Evolutionary conservation across 345 rosid species (phyloP).

Genomic region (Aquilaria sinensis): DNA sequence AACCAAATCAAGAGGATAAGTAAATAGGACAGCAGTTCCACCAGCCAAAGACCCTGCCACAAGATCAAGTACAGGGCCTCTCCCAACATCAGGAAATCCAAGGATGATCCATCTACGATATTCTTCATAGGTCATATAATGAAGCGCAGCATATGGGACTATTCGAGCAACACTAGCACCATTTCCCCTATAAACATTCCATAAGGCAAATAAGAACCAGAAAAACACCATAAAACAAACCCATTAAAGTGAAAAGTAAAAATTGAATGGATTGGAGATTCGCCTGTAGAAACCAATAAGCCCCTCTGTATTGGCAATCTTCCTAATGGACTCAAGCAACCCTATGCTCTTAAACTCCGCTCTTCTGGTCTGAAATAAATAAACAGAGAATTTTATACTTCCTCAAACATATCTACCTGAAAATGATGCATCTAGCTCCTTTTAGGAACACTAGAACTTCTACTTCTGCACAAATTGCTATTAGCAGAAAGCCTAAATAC

Average conservation of each 20-base stretch:
- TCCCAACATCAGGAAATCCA: constrained; percentile 46
- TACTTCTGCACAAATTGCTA: background rate
- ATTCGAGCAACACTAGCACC: constrained; percentile 95
- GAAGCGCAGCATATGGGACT: constrained; percentile 92
- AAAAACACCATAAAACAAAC: background rate
- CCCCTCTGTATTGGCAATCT: constrained; percentile 78
- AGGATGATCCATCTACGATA: constrained; percentile 87
- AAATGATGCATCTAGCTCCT: constrained; percentile 9
- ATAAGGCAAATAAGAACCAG: constrained; percentile 6
- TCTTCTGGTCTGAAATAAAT: constrained; percentile 65
- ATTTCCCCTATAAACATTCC: constrained; percentile 55
- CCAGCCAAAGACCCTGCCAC: constrained; percentile 90
- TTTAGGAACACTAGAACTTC: background rate
- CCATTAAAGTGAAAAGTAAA: constrained; percentile 7
- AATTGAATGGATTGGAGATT: constrained; percentile 8
- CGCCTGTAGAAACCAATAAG: constrained; percentile 87
- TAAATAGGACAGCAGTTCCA: constrained; percentile 87
- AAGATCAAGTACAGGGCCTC: constrained; percentile 90
- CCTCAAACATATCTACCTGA: too few species aligned
- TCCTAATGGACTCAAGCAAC: constrained; percentile 58
- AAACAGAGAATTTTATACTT: background rate
- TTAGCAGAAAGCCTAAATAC: too few species aligned
- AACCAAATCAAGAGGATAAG: constrained; percentile 89
- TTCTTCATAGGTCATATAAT: constrained; percentile 91
- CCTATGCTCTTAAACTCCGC: constrained; percentile 71